These are phyloP conservation scores for Fraxinus anomala DNA, from an alignment of 257 asterid species.

Conservation along the genomic window DNA sequence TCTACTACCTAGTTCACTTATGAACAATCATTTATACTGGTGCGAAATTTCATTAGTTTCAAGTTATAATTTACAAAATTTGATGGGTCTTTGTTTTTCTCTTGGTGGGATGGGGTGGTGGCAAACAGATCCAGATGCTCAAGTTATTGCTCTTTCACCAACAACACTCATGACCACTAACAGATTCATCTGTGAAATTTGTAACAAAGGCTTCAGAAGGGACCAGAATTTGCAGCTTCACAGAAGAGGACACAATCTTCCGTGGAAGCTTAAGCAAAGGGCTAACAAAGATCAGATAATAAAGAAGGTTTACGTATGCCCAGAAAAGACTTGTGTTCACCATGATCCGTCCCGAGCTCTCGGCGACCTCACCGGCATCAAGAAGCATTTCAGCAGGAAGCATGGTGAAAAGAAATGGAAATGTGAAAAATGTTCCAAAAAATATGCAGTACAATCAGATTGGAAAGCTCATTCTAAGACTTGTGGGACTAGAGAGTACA, in stretches of 20 bases:
- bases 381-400: slow-evolving; percentile 65
- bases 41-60: not conserved
- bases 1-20: not conserved
- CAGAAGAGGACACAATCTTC: slow-evolving; percentile 68
- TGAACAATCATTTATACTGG: too few relatives aligned
- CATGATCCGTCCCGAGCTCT: slow-evolving; percentile 64
- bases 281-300: slow-evolving; percentile 45
- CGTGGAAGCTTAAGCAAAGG: slow-evolving; percentile 72
- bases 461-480: slow-evolving; percentile 75
- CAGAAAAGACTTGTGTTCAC: slow-evolving; percentile 66
- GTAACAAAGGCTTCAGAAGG: slow-evolving; percentile 70
- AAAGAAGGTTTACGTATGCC: slow-evolving; percentile 64
- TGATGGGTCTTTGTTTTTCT: slow-evolving; percentile 5
- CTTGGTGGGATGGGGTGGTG: not conserved
- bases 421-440: slow-evolving; percentile 69
- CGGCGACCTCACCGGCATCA: slow-evolving; percentile 66
- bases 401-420: slow-evolving; percentile 80
- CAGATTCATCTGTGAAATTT: slow-evolving; percentile 66
- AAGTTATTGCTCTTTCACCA: slow-evolving; percentile 68
- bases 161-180: slow-evolving; percentile 60
- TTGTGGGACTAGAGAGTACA: slow-evolving; percentile 71
- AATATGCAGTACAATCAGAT: slow-evolving; percentile 70
- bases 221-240: slow-evolving; percentile 74
- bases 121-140: slow-evolving; percentile 68
- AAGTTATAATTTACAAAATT: too few relatives aligned